A percentile compares a stretch with the other conserved stretches of the same genome.
Evolutionary conservation across 1,139 yeast genomes (phyloP).

Genomic region (Pichia norvegensis): DNA sequence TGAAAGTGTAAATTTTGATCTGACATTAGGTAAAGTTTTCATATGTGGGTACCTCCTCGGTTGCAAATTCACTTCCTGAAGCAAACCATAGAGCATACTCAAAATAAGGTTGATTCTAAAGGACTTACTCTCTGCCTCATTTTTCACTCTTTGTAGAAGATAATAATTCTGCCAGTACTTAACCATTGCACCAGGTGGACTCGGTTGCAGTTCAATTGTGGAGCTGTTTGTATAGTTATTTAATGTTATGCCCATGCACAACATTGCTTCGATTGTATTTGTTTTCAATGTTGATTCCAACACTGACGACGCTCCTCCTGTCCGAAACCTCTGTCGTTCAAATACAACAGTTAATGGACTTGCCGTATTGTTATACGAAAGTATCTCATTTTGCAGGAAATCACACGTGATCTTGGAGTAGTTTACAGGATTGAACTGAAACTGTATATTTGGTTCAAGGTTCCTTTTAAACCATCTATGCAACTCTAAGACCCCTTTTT

Average conservation of each 20-base stretch:
- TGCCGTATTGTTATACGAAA: not conserved
- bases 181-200: slow-evolving; percentile 15
- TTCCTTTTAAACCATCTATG: slow-evolving; percentile 40
- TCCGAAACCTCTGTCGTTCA: slow-evolving; percentile 50
- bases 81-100: slow-evolving; percentile 1
- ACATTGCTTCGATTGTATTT: slow-evolving; percentile 45
- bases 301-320: slow-evolving; percentile 38
- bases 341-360: slow-evolving; percentile 38
- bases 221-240: slow-evolving; percentile 2
- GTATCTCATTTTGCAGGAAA: slow-evolving; percentile 16
- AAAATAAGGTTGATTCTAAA: slow-evolving; percentile 24
- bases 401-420: slow-evolving; percentile 19
- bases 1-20: slow-evolving; percentile 3
- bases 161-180: slow-evolving; percentile 13
- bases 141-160: not conserved
- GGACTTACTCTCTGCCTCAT: slow-evolving; percentile 15
- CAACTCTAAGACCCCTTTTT: slow-evolving; percentile 27
- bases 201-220: slow-evolving; percentile 1
- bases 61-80: not conserved
- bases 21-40: not conserved
- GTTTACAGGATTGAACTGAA: slow-evolving; percentile 23
- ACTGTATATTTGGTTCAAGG: slow-evolving; percentile 18
- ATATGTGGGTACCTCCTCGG: not conserved
- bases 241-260: slow-evolving; percentile 25
- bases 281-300: slow-evolving; percentile 45